Conservation (phyloP, 1,284 basidiomycete genomes). For the Ganoderma lingzhi region DNA sequence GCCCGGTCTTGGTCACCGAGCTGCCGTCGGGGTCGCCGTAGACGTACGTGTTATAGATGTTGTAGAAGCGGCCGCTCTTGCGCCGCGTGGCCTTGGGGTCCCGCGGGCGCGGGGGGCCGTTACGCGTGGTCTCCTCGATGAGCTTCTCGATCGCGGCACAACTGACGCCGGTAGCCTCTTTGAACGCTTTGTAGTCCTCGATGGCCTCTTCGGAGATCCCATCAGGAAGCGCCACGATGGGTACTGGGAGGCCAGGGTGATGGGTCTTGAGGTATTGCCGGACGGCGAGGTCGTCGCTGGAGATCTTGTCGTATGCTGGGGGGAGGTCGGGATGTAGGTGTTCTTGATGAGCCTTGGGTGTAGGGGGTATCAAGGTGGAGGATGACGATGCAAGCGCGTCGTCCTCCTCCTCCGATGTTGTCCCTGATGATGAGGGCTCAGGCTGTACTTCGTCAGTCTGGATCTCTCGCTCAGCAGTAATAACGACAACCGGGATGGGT, state of each 20-base stretch:
- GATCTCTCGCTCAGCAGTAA: conserved; percentile 62
- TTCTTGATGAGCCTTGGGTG: conserved; percentile 59
- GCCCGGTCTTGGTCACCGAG: conserved; percentile 42
- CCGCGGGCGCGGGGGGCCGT: conserved; percentile 43
- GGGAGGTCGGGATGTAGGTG: conserved; percentile 59
- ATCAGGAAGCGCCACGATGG: conserved; percentile 55
- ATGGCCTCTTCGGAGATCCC: conserved; percentile 68
- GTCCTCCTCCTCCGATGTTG: conserved; percentile 44
- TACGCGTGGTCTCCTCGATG: conserved; percentile 59
- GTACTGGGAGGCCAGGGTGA: conserved; percentile 66
- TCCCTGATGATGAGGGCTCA: conserved; percentile 39
- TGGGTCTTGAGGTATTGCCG: conserved; percentile 71
- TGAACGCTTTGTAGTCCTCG: conserved; percentile 79
- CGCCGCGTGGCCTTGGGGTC: conserved; percentile 43
- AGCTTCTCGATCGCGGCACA: conserved; percentile 81
- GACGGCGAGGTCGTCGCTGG: conserved; percentile 57
- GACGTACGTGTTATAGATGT: conserved; percentile 85
- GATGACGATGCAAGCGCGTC: conserved; percentile 74
- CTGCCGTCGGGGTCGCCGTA: conserved; percentile 53
- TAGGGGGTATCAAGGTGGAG: conserved; percentile 71
- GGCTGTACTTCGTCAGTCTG: conserved; percentile 64
- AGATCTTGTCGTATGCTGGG: conserved; percentile 70
- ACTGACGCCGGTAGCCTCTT: conserved; percentile 78
- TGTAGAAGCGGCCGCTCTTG: conserved; percentile 67
- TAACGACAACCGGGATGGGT: conserved; percentile 37